phyloP scores from a whole-genome alignment of 352 stramenopile genomes.

The Labyrinthula sp. region DNA sequence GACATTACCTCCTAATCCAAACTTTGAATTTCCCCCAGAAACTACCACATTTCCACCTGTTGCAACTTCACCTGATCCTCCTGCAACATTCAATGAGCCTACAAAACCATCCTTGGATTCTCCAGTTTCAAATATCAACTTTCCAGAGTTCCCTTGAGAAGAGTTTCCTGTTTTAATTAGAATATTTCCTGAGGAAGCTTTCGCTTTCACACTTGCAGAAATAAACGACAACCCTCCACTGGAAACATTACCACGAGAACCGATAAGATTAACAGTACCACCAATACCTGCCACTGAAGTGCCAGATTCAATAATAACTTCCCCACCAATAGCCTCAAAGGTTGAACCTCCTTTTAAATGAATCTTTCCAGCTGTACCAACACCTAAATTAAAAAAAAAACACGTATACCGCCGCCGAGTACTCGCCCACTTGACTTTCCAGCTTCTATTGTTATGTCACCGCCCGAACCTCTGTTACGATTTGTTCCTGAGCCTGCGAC shows the following conservation, averaged over 20 bases:
- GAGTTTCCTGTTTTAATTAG: constrained; percentile 1
- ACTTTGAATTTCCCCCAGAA: constrained; percentile 35
- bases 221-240: constrained; percentile 9
- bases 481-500: constrained; percentile 47
- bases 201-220: too few relatives aligned
- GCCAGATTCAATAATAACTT: constrained; percentile 38
- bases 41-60: constrained; percentile 29
- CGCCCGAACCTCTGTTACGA: constrained; percentile 50
- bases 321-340: constrained; percentile 34
- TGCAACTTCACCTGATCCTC: constrained; percentile 22
- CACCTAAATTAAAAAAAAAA: too few relatives aligned
- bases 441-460: constrained; percentile 46
- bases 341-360: constrained; percentile 42
- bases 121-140: constrained; percentile 13
- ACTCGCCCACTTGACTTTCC: constrained; percentile 44
- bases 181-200: constrained; percentile 18
- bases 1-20: constrained; percentile 40
- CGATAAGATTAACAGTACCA: constrained; percentile 36
- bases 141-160: constrained; percentile 7
- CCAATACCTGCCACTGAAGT: constrained; percentile 32
- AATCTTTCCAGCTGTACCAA: constrained; percentile 49
- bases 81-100: constrained; percentile 1
- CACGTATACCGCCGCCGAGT: constrained; percentile 49
- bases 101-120: constrained; percentile 1
- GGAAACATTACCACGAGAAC: constrained; percentile 39